Evolutionary conservation across 495 filamentous ascomycete species (phyloP), one percentile per base, ranked within the genome.

Genomic region (Annulohypoxylon maeteangense): DNA sequence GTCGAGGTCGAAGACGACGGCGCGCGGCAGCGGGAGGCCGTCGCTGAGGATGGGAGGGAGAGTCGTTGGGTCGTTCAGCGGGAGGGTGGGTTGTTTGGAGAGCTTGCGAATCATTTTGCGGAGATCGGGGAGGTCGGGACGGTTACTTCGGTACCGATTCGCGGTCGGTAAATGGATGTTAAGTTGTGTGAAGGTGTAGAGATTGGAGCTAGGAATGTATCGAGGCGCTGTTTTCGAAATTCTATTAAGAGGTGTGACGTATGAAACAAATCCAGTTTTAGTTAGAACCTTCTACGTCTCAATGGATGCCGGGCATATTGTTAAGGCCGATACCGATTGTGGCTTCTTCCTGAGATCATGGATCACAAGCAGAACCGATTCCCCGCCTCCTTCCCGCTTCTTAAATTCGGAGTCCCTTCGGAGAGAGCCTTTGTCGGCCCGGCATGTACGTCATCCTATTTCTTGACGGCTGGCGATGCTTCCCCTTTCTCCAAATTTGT

Each of bases 1-100:
- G 84, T 99, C 95, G 55, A 98, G 87, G 78, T 99, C 95, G 81
- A 99, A 97, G 62, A 91, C 90, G 67, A 99, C 87, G 66, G 96
- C 81, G 68, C 90, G 92, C 0, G 95, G 95, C 2, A 99, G 88
- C 1, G 93, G 91, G 0, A 88, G 86, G 62, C 89, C 89, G 79
- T 99, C 94, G 53, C 80, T 86, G 77, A 97, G 77, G 76, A 83
- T 67, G 57, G 66, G 29, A 48, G 77, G 66, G 11, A 67, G 51
- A 25, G 51, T 36, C 2, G 50, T 25, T 2, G 59, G 48, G 14
- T 44, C 45, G 51, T 58, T 63, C 5, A 50, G 61, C 20, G 68
- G 51, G 5, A 70, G 45, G 27, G 72, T 77, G 7, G 70, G 70
- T 34, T 75, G 75, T n/a, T 78, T 78, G 42, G 73, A 60, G 25